Evolutionary conservation across 164 flowering plant genomes (phyloP), one percentile per base, ranked within the genome.

Genomic region (Annona cherimola): DNA sequence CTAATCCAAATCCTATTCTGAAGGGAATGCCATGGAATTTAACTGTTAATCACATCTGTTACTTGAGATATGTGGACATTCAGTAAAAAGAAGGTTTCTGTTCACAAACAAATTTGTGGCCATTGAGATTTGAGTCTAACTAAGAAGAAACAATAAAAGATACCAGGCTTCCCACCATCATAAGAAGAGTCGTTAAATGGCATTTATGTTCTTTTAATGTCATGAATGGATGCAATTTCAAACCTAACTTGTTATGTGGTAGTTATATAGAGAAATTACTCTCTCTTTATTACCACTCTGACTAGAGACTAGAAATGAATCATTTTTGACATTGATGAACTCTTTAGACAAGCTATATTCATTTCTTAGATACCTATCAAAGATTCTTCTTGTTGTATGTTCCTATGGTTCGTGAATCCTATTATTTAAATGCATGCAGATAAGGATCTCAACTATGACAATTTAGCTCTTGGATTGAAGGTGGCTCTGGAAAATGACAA

Each of bases 381-480:
- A 3, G 57, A 50, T 50, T 16, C 2, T 2, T 50, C 19, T 68
- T 12, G 14, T 68, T 71, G 61, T 44, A 43, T 57, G 4, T 71
- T 45, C 12, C 35, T 19, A 3, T 11, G 1, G 6, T 72, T 73
- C 60, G 57, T 46, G n/a, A 60, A 6, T 69, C 19, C 35, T 68
- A 42, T 20, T 55, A 4, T 18, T 59, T 61, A 41, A 45, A 19
- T 26, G 2, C 72, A 63, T n/a, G 44, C 74, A 94, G 97, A 94
- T 75, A 79, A 94, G 79, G 93, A 90, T 63, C 74, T 94, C 76
- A 85, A 67, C 77, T 94, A 92, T 73, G 94, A 91, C 68, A 66
- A 89, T 79, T 76, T 94, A 83, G 97, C 98, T 50, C 79, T 70
- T 65, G 91, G 92, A 60, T 77, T 93, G 42, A 93, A 86, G 82